Evolutionary conservation across 1,139 yeast genomes (phyloP), one percentile per base, ranked within the genome.

Genomic region (Pichia norvegensis): DNA sequence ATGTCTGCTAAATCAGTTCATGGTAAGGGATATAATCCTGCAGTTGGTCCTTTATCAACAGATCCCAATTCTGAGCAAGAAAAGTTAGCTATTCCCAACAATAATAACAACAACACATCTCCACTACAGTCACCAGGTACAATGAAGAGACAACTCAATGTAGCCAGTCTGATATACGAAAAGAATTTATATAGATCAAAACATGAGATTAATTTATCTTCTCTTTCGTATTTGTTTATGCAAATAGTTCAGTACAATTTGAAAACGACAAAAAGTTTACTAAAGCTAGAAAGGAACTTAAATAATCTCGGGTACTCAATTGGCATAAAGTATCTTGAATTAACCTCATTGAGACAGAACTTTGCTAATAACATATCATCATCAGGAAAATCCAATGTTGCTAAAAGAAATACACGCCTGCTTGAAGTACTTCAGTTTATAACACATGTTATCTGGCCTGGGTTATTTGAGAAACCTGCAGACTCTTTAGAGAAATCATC

Each of bases 401-500:
- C 83, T 27, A 79, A 78, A 55, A 70, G 98, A 56, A 95, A 86
- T 56, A 75, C 78, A 25, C 78, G 74, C 51, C 72, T 88, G 2
- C 71, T 92, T 23, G 95, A 88, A 43, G 75, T 87, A 20, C 67
- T 92, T 45, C 96, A 90, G 58, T 87, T 85, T 61, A 78, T 92
- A 13, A 92, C 87, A 57, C 79, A 90, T 0, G 73, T 79, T 0
- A 73, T 94, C 37, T 92, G 98, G 98, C 76, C 73, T 50, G 71
- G 83, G 16, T 65, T 90, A 20, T 92, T 92, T 66, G 95, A 92
- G 11, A 80, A 79, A 58, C 70, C 76, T 0, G 96, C 97, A 22
- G 92, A 88, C 64, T 95, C 85, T 48, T 68, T 94, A 48, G 97
- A 92, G 55, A 83, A 83, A 63, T 84, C 95, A 1, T 85, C 86